These are phyloP conservation scores for Kazachstania taianensis DNA, from an alignment of 805 yeast genomes.

Conservation along the genomic window DNA sequence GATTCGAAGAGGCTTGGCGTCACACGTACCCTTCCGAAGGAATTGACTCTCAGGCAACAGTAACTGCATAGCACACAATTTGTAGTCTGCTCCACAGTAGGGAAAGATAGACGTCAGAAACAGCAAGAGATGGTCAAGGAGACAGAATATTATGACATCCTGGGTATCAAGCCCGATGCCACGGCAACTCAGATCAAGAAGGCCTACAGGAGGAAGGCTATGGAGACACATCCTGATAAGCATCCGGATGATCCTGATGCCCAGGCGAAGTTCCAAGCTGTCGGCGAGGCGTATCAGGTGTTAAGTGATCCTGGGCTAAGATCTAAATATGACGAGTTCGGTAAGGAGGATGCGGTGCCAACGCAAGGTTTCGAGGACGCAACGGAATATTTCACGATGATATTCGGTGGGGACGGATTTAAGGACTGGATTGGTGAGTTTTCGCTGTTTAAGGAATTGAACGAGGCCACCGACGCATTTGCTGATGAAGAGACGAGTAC, in stretches of 20 bases:
- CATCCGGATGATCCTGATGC: slow-evolving; percentile 92
- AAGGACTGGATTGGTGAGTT: slow-evolving; percentile 72
- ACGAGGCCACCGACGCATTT: slow-evolving; percentile 41
- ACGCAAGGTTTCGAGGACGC: slow-evolving; percentile 77
- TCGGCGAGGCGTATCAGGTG: slow-evolving; percentile 64
- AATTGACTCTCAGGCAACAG: too few species aligned
- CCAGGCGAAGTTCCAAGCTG: slow-evolving; percentile 72
- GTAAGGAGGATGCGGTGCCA: slow-evolving; percentile 66
- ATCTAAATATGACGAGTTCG: slow-evolving; percentile 69
- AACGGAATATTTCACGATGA: slow-evolving; percentile 66
- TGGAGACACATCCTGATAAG: slow-evolving; percentile 89
- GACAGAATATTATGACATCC: slow-evolving; percentile 73
- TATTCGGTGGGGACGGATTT: slow-evolving; percentile 79
- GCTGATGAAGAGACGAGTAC: slow-evolving; percentile 8
- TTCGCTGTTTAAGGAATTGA: slow-evolving; percentile 53
- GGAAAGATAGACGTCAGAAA: too few species aligned
- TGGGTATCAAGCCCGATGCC: slow-evolving; percentile 62
- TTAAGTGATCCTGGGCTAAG: slow-evolving; percentile 65
- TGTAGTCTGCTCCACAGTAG: too few species aligned
- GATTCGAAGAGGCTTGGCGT: too few species aligned
- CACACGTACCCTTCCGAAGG: too few species aligned
- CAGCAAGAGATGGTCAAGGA: slow-evolving; percentile 75
- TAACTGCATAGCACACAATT: too few species aligned
- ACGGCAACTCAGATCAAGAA: slow-evolving; percentile 77
- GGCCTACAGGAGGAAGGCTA: slow-evolving; percentile 86